These are phyloP conservation scores for Scutellaria baicalensis DNA, from an alignment of 257 asterid genomes.

Conservation along the genomic window DNA sequence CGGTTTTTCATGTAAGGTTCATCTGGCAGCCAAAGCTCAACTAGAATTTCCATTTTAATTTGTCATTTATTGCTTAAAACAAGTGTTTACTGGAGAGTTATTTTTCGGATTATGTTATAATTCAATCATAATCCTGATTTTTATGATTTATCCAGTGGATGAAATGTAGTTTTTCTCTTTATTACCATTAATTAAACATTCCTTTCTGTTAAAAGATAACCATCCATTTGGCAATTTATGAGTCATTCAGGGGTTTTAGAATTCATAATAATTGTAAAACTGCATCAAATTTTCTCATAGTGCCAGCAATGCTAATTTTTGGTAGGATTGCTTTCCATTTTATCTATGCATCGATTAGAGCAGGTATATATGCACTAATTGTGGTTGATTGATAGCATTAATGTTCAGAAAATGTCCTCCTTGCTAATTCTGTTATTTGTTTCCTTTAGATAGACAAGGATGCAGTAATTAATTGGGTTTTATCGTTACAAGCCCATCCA, in stretches of 20 bases:
- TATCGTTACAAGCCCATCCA: constrained; percentile 81
- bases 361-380: neutral
- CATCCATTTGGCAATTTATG: neutral
- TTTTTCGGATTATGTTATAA: neutral
- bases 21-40: neutral
- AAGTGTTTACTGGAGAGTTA: neutral
- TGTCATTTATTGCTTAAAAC: neutral
- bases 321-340: neutral
- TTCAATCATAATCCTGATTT: neutral
- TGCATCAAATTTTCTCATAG: neutral
- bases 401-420: neutral
- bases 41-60: neutral
- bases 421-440: constrained; percentile 6
- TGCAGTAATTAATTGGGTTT: constrained; percentile 71
- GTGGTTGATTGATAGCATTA: neutral
- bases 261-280: neutral
- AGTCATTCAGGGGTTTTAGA: neutral
- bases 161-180: neutral
- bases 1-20: neutral
- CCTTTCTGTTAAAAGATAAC: too few relatives aligned
- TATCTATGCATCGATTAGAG: neutral
- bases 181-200: too few relatives aligned
- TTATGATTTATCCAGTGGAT: neutral
- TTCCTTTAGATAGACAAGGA: constrained; percentile 62
- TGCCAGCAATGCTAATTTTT: neutral